A percentile compares a stretch with the other conserved stretches of the same genome.
phyloP scores from a whole-genome alignment of 805 yeast genomes.

The Candida railenensis region DNA sequence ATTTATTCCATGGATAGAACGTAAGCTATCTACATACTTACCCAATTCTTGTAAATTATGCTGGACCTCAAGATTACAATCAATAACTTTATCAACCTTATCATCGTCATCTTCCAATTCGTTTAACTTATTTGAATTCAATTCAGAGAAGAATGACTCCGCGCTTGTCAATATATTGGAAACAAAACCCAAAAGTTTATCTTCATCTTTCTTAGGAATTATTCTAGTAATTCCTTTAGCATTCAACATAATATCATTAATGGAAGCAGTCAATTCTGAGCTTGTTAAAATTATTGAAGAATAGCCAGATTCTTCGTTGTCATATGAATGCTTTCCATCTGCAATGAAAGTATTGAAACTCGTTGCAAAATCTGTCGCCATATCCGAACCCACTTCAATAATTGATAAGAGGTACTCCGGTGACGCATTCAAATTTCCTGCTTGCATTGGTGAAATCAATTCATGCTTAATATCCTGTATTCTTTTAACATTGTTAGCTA shows the following conservation, averaged over 20 bases:
- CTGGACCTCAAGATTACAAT: conserved; percentile 73
- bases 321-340: conserved; percentile 58
- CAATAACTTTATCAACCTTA: conserved; percentile 73
- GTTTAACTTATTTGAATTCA: conserved; percentile 53
- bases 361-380: conserved; percentile 78
- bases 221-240: conserved; percentile 67
- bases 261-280: conserved; percentile 59
- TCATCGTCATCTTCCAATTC: conserved; percentile 56
- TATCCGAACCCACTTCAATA: conserved; percentile 65
- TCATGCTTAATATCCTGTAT: conserved; percentile 72
- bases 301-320: conserved; percentile 52
- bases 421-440: conserved; percentile 75
- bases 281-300: conserved; percentile 60
- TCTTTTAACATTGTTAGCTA: conserved; percentile 65
- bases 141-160: conserved; percentile 58
- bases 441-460: conserved; percentile 76
- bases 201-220: conserved; percentile 54
- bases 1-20: conserved; percentile 28
- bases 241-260: conserved; percentile 62
- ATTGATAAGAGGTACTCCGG: conserved; percentile 67
- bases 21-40: conserved; percentile 54
- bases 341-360: conserved; percentile 73
- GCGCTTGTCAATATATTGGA: conserved; percentile 59
- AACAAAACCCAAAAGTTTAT: conserved; percentile 46
- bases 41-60: conserved; percentile 61